These are phyloP conservation scores for Alternaria conjuncta DNA, from an alignment of 2,329 filamentous ascomycete species.

Conservation along the genomic window DNA sequence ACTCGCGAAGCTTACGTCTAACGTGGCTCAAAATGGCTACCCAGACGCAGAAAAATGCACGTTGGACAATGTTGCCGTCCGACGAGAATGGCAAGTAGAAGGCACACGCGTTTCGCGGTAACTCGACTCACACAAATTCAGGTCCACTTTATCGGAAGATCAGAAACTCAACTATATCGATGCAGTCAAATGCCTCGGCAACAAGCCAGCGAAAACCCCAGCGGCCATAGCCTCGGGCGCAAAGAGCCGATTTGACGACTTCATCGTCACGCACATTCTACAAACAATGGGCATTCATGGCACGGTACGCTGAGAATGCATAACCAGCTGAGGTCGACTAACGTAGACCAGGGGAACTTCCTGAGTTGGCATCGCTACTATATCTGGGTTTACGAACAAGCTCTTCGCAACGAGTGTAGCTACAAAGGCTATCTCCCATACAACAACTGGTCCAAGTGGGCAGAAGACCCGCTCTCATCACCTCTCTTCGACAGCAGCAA, in stretches of 20 bases:
- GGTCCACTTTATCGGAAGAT: background rate
- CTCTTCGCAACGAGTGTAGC: conserved; percentile 48
- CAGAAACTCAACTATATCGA: conserved; percentile 15
- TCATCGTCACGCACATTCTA: conserved; percentile 32
- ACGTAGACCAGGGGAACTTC: conserved; percentile 15
- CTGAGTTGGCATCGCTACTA: conserved; percentile 49
- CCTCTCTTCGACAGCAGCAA: conserved; percentile 34
- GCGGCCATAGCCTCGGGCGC: conserved; percentile 23
- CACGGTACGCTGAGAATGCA: background rate
- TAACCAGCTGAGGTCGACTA: background rate
- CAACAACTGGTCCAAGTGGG: conserved; percentile 55
- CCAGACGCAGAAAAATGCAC: background rate
- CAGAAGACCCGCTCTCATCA: conserved; percentile 34
- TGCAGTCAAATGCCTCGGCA: conserved; percentile 28
- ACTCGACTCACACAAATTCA: background rate
- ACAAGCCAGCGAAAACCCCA: conserved; percentile 19
- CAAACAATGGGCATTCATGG: conserved; percentile 24
- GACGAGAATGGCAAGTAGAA: background rate
- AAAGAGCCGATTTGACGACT: conserved; percentile 35
- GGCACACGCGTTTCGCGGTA: background rate
- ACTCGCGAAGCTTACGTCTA: background rate
- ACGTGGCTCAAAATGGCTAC: background rate
- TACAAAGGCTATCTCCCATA: conserved; percentile 51
- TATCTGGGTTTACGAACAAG: conserved; percentile 45
- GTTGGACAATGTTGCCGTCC: background rate